Conservation (phyloP, 352 stramenopile species). For the Globisporangium perplexum region DNA sequence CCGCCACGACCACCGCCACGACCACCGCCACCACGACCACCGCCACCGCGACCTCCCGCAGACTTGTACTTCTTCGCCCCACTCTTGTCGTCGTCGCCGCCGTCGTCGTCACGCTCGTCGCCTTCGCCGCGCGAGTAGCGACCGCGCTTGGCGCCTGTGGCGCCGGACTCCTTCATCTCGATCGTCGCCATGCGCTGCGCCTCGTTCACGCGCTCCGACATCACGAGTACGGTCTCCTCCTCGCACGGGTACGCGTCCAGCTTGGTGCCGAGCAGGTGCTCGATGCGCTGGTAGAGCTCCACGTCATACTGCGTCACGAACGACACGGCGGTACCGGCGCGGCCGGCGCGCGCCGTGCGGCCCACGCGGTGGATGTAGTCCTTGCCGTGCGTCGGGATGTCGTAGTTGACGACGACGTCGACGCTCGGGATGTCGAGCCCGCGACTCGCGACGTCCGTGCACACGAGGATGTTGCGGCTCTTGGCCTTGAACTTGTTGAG, state of each 20-base stretch:
- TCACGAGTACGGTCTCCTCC: constrained; percentile 95
- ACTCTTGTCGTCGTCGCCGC: constrained; percentile 23
- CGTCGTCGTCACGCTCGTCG: constrained; percentile 33
- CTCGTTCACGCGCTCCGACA: constrained; percentile 97
- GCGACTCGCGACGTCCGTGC: constrained; percentile 85
- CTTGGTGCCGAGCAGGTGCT: constrained; percentile 80
- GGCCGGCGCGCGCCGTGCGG: constrained; percentile 94
- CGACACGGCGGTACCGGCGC: constrained; percentile 92
- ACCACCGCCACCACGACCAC: constrained; percentile 16
- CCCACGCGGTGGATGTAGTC: constrained; percentile 99
- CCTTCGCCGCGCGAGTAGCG: constrained; percentile 56
- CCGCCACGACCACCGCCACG: constrained; percentile 22
- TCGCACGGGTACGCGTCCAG: constrained; percentile 78
- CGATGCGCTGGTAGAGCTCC: constrained; percentile 96
- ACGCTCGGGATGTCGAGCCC: constrained; percentile 97
- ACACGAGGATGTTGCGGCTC: constrained; percentile 83
- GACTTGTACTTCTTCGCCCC: constrained; percentile 75
- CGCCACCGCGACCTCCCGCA: constrained; percentile 37
- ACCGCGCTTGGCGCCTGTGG: constrained; percentile 45
- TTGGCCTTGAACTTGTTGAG: constrained; percentile 98
- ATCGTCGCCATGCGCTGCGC: constrained; percentile 94
- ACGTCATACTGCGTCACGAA: constrained; percentile 99
- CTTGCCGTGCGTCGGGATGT: constrained; percentile 97
- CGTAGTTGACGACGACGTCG: constrained; percentile 98
- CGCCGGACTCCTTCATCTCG: constrained; percentile 81